A percentile compares a stretch with the other conserved stretches of the same genome.
Conservation (phyloP, 768 basidiomycete species). For the Russula sp. region DNA sequence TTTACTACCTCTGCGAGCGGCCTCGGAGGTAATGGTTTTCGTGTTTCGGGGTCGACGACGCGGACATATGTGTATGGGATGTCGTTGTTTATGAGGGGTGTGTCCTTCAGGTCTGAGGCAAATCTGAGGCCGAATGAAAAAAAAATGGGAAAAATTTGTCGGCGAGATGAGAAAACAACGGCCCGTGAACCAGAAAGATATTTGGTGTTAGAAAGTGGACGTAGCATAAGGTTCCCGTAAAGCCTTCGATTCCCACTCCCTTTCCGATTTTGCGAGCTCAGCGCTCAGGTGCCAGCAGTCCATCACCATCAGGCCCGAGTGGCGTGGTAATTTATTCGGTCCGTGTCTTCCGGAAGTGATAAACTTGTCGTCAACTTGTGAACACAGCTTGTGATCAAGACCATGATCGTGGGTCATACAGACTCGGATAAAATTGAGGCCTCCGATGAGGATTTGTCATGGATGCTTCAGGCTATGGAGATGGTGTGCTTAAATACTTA, state of each 20-base stretch:
- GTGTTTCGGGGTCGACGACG: constrained; percentile 29
- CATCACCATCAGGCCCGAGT: too few relatives aligned
- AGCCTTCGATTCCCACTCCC: neutral
- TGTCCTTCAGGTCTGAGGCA: constrained; percentile 10
- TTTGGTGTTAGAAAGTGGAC: neutral
- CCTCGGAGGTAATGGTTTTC: constrained; percentile 23
- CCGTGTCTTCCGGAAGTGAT: neutral
- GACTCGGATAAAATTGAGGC: neutral
- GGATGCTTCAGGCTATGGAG: constrained; percentile 80
- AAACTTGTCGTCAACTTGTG: neutral
- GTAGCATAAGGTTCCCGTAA: constrained; percentile 13
- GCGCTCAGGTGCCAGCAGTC: too few relatives aligned
- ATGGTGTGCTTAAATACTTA: constrained; percentile 54
- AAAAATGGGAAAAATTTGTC: neutral
- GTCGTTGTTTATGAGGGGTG: constrained; percentile 26
- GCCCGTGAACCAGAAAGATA: neutral
- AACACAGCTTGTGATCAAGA: too few relatives aligned
- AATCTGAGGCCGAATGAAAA: neutral
- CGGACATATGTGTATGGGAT: constrained; percentile 28
- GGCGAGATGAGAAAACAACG: neutral
- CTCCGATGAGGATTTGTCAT: constrained; percentile 43
- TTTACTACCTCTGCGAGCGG: constrained; percentile 22
- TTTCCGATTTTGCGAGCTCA: too few relatives aligned
- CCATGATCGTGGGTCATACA: constrained; percentile 5
- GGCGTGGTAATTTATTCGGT: neutral